Base-by-base conservation (phyloP, 805 yeast species). In the Isabelozyma heimii region DNA sequence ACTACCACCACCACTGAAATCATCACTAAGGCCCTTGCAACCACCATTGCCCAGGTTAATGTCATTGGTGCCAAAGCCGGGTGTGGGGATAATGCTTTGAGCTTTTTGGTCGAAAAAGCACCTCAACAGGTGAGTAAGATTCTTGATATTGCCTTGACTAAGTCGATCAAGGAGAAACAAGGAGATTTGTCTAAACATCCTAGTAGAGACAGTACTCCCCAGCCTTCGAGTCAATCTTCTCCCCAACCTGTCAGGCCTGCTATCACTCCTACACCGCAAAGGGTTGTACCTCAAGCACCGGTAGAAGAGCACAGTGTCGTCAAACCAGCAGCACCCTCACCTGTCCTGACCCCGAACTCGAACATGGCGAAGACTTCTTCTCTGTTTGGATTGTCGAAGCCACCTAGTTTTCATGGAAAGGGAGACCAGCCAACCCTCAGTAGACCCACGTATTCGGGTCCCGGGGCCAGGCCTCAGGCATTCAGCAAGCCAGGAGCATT, bases 31-130 rank as follows among this genome's bases (percentile, higher is more conserved):
- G 97, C 97, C 1, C 75, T 91, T 56, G 97, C 97, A 2, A 87
- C 91, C 73, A 92, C 97, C 0, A 90, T 91, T 53, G 92, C 95
- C 9, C 94, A 88, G 63, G 92, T 88, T 8, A 86, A 87, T 50
- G 91, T 85, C 56, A 91, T 91, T 7, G 96, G 96, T 0, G 89
- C 91, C 58, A 84, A 84, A 57, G 89, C 87, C 37, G 91, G 94
- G 14, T 84, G 88, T 50, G 82, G 84, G 1, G 89, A 90, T 16
- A 87, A 87, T 58, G 91, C 94, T 4, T 70, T 88, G 52, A 83
- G 87, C 12, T 86, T 89, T 30, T 75, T 86, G 59, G 89, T 87
- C 58, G 92, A 88, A 49, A 84, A 83, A 54, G 89, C 89, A 46
- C 95, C 95, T 2, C 85, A 83, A 51, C 91, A 87, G 63, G 80